phyloP scores from a whole-genome alignment of 164 flowering plant genomes.

The Vitis rupestris region DNA sequence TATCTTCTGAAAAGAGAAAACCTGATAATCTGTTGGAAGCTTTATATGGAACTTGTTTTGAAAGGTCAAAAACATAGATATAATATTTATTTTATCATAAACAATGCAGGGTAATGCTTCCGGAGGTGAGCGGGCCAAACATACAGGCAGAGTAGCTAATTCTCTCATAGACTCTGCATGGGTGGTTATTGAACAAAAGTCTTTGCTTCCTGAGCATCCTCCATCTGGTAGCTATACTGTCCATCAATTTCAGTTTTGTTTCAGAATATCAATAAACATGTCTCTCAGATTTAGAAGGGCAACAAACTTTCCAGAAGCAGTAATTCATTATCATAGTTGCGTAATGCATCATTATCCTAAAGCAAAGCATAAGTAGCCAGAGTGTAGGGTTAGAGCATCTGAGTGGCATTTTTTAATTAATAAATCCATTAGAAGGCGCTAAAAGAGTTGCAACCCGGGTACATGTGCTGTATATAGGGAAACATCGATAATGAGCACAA shows the following conservation, averaged over 20 bases:
- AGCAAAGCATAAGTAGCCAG: background rate
- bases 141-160: conserved; percentile 53
- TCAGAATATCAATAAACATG: too few relatives aligned
- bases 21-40: background rate
- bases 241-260: background rate
- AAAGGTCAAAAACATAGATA: background rate
- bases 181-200: conserved; percentile 48
- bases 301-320: background rate
- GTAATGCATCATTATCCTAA: background rate
- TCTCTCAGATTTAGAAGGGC: background rate
- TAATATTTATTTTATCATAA: background rate
- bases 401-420: too few relatives aligned
- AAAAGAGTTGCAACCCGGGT: too few relatives aligned
- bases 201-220: conserved; percentile 74
- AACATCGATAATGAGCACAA: too few relatives aligned
- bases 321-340: background rate
- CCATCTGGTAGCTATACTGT: conserved; percentile 52
- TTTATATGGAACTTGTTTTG: background rate
- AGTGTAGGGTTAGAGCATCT: conserved; percentile 1
- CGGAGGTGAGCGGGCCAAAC: conserved; percentile 84
- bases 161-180: conserved; percentile 62
- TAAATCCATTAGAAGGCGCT: too few relatives aligned
- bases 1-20: conserved; percentile 21
- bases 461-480: too few relatives aligned
- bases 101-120: conserved; percentile 91